A percentile compares a stretch with the other conserved stretches of the same genome.
phyloP scores from a whole-genome alignment of 2,329 filamentous ascomycete species.

The Aspergillus costaricaensis region DNA sequence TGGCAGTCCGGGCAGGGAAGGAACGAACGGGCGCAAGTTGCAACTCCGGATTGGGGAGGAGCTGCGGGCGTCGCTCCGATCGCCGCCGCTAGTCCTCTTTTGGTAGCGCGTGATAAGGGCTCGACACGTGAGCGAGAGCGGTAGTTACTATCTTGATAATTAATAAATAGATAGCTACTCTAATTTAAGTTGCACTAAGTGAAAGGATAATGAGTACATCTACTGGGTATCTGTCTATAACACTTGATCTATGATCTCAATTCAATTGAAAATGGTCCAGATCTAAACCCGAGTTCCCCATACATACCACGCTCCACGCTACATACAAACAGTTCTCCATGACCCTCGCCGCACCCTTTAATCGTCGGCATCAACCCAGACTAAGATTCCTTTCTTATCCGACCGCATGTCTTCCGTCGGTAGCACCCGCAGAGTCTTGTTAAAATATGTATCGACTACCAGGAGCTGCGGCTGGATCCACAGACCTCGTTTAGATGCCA shows the following conservation, averaged over 20 bases:
- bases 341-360: constrained; percentile 16
- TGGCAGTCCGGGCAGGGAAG: constrained; percentile 1
- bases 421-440: constrained; percentile 80
- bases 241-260: too few species aligned
- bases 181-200: too few species aligned
- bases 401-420: constrained; percentile 68
- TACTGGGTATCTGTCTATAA: too few species aligned
- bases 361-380: constrained; percentile 48
- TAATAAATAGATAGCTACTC: too few species aligned
- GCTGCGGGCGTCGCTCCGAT: constrained; percentile 24
- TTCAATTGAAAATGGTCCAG: too few species aligned
- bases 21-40: constrained; percentile 9
- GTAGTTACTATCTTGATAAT: background rate
- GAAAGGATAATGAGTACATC: too few species aligned
- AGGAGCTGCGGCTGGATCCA: constrained; percentile 75
- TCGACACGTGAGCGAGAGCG: constrained; percentile 24
- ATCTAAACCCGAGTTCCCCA: too few species aligned
- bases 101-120: constrained; percentile 24
- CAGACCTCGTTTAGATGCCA: constrained; percentile 63
- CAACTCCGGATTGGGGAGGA: constrained; percentile 24
- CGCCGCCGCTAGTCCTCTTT: constrained; percentile 24
- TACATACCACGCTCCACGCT: too few species aligned
- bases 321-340: too few species aligned
- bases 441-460: constrained; percentile 88
- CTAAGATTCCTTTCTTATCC: constrained; percentile 55